Conservation (phyloP, 225 moss, liverwort and hornwort genomes). For the Sphagnum tenellum region DNA sequence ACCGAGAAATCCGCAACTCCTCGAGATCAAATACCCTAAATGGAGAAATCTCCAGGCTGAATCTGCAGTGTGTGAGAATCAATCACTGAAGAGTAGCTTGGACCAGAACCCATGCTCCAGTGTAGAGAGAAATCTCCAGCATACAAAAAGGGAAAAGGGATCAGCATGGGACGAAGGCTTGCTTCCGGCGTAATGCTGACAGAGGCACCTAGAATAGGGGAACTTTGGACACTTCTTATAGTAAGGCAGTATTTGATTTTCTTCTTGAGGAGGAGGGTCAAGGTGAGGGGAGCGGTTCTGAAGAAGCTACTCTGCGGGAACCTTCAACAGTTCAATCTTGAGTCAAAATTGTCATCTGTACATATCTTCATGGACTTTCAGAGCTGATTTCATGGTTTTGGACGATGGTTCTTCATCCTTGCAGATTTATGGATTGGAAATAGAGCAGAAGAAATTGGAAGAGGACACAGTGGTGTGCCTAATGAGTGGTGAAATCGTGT, state of each 20-base stretch:
- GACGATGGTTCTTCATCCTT: background rate
- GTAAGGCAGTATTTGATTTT: constrained; percentile 24
- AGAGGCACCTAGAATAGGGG: constrained; percentile 34
- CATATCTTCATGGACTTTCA: background rate
- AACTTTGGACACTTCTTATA: constrained; percentile 24
- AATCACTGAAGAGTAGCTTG: too few species aligned
- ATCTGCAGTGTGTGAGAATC: too few species aligned
- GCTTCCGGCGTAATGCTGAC: constrained; percentile 34
- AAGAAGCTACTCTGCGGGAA: constrained; percentile 28
- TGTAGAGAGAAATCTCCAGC: too few species aligned
- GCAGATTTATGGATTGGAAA: constrained; percentile 96
- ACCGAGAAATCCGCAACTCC: too few species aligned
- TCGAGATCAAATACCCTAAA: too few species aligned
- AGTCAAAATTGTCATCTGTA: background rate
- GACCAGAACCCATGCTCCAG: too few species aligned
- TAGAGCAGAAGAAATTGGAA: constrained; percentile 90
- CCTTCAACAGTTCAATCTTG: too few species aligned
- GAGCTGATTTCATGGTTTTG: background rate
- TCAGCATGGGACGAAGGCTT: constrained; percentile 31
- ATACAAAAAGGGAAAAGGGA: constrained; percentile 26
- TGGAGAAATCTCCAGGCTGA: too few species aligned
- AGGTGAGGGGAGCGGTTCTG: constrained; percentile 69
- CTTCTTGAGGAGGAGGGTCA: constrained; percentile 41
- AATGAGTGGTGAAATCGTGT: constrained; percentile 73
- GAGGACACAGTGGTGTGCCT: constrained; percentile 80